Evolutionary conservation across 1,139 yeast genomes (phyloP), one percentile per base, ranked within the genome.

Genomic region (Yamadazyma jaroonii): DNA sequence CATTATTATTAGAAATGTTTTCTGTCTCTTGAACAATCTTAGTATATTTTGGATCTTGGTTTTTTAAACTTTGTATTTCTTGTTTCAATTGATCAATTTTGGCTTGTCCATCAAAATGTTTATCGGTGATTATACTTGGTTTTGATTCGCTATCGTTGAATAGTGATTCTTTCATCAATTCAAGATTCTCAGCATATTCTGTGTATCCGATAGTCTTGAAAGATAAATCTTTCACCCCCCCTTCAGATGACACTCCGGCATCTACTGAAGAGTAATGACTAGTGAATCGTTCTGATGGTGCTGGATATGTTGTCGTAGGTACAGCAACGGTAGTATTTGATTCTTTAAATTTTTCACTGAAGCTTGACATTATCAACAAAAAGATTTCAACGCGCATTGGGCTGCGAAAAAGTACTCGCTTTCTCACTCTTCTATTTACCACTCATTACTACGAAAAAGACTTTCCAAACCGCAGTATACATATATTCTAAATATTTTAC

Each of bases 141-240:
- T 53, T 49, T 13, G 38, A 34, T 4, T 41, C 35, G 8, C 39
- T 37, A 3, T 46, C 47, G 8, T 45, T 34, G 30, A 49, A 43
- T 14, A 57, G 40, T 3, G 49, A 48, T 31, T 49, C 53, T 24
- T 56, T 52, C 50, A 68, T 57, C 50, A 63, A 52, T 37, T 67
- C 71, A 33, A 57, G 48, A 36, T 61, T 64, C 39, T 71, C 75
- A 14, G 67, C 65, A 28, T 61, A 60, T 36, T 58, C 55, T 14
- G 65, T 64, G 39, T 69, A 65, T 17, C 60, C 64, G 14, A 69
- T 56, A 1, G 75, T 64, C 44, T 71, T 71, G 49, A 66, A 68
- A 0, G 76, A 68, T 38, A 71, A 56, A 3, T 74, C 65, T 30
- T 59, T 61, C 25, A 71, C 54, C n/a, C 76, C 76, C 9, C 72